phyloP scores from a whole-genome alignment of 2,329 filamentous ascomycete species.

The Aurifilum marmelostoma region DNA sequence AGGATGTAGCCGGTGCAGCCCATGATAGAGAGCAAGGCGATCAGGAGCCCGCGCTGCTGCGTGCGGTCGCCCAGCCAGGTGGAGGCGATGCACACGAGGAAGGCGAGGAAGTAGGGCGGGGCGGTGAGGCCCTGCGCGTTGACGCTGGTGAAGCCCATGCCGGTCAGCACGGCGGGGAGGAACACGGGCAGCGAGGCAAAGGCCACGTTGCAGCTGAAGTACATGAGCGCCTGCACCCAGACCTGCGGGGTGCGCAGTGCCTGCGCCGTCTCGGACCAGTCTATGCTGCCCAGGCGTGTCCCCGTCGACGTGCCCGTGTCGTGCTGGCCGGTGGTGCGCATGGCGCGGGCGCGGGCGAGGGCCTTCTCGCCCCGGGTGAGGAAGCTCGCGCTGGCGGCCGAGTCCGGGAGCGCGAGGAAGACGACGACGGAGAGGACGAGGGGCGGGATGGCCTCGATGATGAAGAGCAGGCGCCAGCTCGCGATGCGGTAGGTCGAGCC shows the following conservation, averaged over 20 bases:
- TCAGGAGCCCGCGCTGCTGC: conserved; percentile 65
- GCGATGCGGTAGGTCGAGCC: conserved; percentile 56
- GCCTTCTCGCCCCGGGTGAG: conserved; percentile 60
- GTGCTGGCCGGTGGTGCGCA: conserved; percentile 56
- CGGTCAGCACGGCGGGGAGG: conserved; percentile 62
- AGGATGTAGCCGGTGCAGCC: conserved; percentile 67
- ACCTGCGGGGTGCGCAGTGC: conserved; percentile 53
- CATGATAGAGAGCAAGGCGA: conserved; percentile 58
- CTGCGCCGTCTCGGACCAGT: conserved; percentile 50
- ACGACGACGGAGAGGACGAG: conserved; percentile 56
- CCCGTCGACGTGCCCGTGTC: conserved; percentile 46
- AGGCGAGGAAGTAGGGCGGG: conserved; percentile 71
- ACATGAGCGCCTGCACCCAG: conserved; percentile 55
- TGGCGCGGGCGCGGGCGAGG: conserved; percentile 56
- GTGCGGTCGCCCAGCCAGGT: conserved; percentile 68
- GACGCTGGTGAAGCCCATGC: conserved; percentile 70
- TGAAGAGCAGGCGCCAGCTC: conserved; percentile 67
- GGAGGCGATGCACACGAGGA: conserved; percentile 62
- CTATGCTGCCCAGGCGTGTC: conserved; percentile 43
- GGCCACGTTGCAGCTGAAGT: conserved; percentile 65
- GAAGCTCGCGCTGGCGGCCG: conserved; percentile 55
- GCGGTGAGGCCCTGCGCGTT: conserved; percentile 73
- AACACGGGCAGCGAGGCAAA: conserved; percentile 69
- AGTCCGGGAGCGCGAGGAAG: conserved; percentile 59
- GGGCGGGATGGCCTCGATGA: conserved; percentile 67